Base-by-base conservation (phyloP, 202 grass and related monocot species). In the Schoenoplectus tabernaemontani region DNA sequence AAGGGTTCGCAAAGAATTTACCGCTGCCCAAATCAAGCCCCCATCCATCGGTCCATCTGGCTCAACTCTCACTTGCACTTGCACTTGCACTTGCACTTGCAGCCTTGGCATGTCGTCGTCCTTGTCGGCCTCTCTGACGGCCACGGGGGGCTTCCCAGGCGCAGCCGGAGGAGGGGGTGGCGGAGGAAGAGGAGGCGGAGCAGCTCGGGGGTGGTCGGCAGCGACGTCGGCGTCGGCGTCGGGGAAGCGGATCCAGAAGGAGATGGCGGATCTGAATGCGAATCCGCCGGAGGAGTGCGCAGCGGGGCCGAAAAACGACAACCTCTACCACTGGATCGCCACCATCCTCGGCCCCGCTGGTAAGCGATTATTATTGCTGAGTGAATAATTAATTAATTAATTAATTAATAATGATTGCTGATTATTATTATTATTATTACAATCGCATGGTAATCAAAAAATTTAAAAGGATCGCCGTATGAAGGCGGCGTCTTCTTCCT, bases 401-500 rank as follows among this genome's bases (percentile, higher is more conserved):
- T n/a, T n/a, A n/a, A n/a, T n/a, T n/a, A n/a, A n/a, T n/a, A n/a
- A n/a, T n/a, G n/a, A n/a, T n/a, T n/a, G n/a, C n/a, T n/a, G n/a
- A n/a, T n/a, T n/a, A n/a, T n/a, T n/a, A n/a, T n/a, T n/a, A n/a
- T n/a, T n/a, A n/a, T n/a, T n/a, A n/a, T n/a, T n/a, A n/a, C n/a
- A n/a, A n/a, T n/a, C n/a, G n/a, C n/a, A n/a, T n/a, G n/a, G n/a
- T n/a, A n/a, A n/a, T n/a, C n/a, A n/a, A n/a, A n/a, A n/a, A n/a
- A n/a, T n/a, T n/a, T n/a, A n/a, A n/a, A n/a, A n/a, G 95, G 95
- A 42, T 81, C 96, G 0, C 96, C 96, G 24, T 96, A 99, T 79
- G 96, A 93, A 89, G 96, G 92, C 86, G 96, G 96, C 46, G 88
- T 99, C 85, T 99, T 91, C 89, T 99, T 93, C 26, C 86, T 96